Evolutionary conservation across 2,329 filamentous ascomycete genomes (phyloP), one percentile per base, ranked within the genome.

Genomic region (Chlorencoelia australis): DNA sequence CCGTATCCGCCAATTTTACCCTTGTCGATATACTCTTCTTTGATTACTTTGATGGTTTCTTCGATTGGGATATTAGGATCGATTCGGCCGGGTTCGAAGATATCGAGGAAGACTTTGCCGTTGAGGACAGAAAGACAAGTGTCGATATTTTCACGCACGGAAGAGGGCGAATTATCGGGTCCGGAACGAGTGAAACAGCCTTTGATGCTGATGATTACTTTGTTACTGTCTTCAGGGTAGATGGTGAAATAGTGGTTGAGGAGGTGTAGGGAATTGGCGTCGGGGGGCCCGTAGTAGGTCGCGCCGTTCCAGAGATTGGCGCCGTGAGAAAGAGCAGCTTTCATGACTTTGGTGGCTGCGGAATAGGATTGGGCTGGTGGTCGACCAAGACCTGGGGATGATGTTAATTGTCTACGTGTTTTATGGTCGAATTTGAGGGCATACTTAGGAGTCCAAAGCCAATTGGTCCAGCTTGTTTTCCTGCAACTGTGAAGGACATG

Each of bases 191-290:
- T n/a, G 25, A 61, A 30, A 11, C 63, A 69, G 22, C 75, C 75
- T 59, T 81, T 81, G 52, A 81, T 66, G 47, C 66, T 68, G 32
- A 82, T 56, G 8, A 76, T 63, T 11, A 81, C 64, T 49, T 73
- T 71, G 34, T 67, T 61, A 5, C 74, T 73, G 40, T 80, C 71
- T 42, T 76, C 69, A 1, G 78, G 76, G 51, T 80, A 69, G 40
- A 68, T 65, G 17, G 63, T 63, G 51, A 81, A 79, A 58, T 81
- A 82, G 17, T 63, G 60, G 44, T 71, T 66, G 17, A 82, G 57
- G 7, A 82, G 57, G 21, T 71, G 67, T 50, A 78, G 56, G 2
- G 67, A 73, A 59, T 79, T 77, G 49, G 64, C 64, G 11, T 71
- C 61, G 2, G 67, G 65, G 0, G 63, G 58, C 27, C 78, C 77